Base-by-base conservation (phyloP, 2,329 filamentous ascomycete species). In the Nigrograna mackinnonii region DNA sequence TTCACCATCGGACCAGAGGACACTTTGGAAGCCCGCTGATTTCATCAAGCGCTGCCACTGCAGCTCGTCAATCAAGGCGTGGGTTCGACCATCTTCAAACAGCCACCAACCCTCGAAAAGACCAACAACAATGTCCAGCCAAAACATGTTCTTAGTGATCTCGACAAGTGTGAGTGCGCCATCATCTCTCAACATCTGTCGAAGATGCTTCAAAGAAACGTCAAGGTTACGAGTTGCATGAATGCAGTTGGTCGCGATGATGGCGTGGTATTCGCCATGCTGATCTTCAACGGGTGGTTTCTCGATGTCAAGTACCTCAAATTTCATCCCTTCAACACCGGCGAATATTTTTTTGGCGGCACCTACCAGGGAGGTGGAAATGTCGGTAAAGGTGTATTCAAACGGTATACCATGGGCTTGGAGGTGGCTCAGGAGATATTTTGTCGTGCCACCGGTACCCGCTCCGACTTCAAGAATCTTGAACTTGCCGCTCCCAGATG, bases 111-210 rank as follows among this genome's bases (percentile, higher is more conserved):
- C 69, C 18, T 70, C 67, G 1, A 72, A 50, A 6, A 70, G 43
- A 5, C 69, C 69, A 37, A 68, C 66, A n/a, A 69, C 55, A 6
- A 70, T 31, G 43, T 72, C 67, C 4, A 60, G 44, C 58, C 60
- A 67, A 41, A 45, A 54, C 13, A 67, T 40, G 16, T 50, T 52
- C 16, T 45, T 35, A 1, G 50, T 56, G 39, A 43, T 36, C 44
- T 80, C 77, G 4, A 72, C 43, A 0, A 78, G 34, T 1, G 79
- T 28, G 0, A 81, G 55, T 26, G 71, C 68, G 0, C 77, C 78
- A 1, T 70, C 74, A 0, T 76, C 70, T 17, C 54, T 51, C 1
- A 67, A 47, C 7, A 67, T 40, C 30, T 54, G 57, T 11, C 53
- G 46, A 6, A 43, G 41, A 41, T 65, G 55, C 16, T 16, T 33